Evolutionary conservation across 148 eudicot genomes (phyloP).

Genomic region (Bassia scoparia): DNA sequence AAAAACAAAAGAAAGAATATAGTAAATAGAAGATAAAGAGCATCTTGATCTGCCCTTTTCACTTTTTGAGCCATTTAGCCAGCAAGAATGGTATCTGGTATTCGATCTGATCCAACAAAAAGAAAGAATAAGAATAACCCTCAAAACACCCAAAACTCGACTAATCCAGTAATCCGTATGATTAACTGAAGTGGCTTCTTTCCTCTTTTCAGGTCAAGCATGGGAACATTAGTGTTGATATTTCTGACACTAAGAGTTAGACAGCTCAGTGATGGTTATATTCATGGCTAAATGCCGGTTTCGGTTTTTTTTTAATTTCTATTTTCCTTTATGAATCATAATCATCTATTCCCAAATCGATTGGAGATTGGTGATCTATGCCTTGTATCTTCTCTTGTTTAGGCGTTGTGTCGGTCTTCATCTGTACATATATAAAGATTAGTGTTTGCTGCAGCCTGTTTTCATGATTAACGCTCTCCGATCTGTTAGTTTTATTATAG

Average conservation of each 20-base stretch:
- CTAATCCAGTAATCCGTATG: not conserved
- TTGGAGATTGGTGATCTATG: not conserved
- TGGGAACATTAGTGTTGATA: constrained; percentile 77
- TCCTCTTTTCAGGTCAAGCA: constrained; percentile 57
- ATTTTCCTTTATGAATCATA: not conserved
- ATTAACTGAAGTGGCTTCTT: constrained; percentile 3
- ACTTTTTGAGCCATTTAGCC: not conserved
- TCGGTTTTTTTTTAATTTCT: not conserved
- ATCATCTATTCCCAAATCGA: not conserved
- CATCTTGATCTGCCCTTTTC: constrained; percentile 16
- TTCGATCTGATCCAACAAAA: constrained; percentile 11
- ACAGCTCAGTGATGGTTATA: constrained; percentile 46
- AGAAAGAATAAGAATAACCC: not conserved
- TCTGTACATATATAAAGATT: constrained; percentile 24
- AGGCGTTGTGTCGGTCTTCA: constrained; percentile 6
- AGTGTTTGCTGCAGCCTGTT: constrained; percentile 13
- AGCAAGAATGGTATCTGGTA: constrained; percentile 2
- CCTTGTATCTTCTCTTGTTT: constrained; percentile 3
- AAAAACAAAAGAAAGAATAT: not conserved
- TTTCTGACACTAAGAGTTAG: constrained; percentile 69
- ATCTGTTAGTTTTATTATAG: not conserved
- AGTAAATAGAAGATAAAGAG: not conserved
- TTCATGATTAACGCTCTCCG: not conserved
- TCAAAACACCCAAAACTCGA: not conserved
- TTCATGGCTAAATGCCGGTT: constrained; percentile 12